phyloP scores from a whole-genome alignment of 176 grass and related monocot species.

The Secale cereale region DNA sequence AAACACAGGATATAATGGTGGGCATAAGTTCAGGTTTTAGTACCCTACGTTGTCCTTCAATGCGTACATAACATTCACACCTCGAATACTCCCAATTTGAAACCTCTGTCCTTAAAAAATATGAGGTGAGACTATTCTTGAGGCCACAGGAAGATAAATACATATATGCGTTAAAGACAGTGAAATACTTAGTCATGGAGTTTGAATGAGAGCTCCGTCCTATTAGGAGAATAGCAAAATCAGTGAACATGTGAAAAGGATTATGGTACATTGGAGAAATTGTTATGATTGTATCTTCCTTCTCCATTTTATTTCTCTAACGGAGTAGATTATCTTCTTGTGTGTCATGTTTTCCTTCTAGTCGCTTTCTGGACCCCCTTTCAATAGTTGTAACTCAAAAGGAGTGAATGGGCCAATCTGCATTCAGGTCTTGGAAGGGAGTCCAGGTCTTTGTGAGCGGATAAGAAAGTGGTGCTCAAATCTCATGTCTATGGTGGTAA shows the following conservation, averaged over 20 bases:
- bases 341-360: too few species aligned
- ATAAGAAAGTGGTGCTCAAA: too few species aligned
- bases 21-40: neutral
- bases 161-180: neutral
- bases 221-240: neutral
- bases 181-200: neutral
- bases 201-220: neutral
- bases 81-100: constrained; percentile 60
- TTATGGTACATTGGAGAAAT: neutral
- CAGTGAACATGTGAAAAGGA: neutral
- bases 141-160: neutral
- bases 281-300: neutral
- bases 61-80: constrained; percentile 70
- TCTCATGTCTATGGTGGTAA: too few species aligned
- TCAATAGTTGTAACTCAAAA: too few species aligned
- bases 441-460: too few species aligned
- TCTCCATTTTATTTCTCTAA: neutral
- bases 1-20: too few species aligned
- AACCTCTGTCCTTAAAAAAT: constrained; percentile 57
- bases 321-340: too few species aligned
- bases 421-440: too few species aligned
- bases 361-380: too few species aligned
- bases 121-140: constrained; percentile 2
- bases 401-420: too few species aligned
- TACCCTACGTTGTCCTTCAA: constrained; percentile 79